Base-by-base conservation (phyloP, 495 filamentous ascomycete species). In the Hypoxylon intermedium region DNA sequence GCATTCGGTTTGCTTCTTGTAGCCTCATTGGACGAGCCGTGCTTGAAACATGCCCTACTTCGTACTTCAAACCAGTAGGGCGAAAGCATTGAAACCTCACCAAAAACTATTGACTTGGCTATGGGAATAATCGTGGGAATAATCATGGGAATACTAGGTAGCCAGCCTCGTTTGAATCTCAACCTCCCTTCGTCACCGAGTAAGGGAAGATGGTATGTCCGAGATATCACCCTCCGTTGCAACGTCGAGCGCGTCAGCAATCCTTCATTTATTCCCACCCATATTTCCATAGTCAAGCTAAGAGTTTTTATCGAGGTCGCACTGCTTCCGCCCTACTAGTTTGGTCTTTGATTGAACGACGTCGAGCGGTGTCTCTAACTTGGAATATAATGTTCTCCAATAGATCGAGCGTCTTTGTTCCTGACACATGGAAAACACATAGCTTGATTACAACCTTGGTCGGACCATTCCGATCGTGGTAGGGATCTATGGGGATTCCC, bases 381-480 rank as follows among this genome's bases (percentile, higher is more conserved):
- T n/a, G n/a, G 34, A 37, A 15, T 37, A 13, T 37, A 15, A 15
- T n/a, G 11, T n/a, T 37, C 34, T 13, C 31, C 12, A 34, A 11
- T 34, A 11, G 12, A 37, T 5, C 11, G 11, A 3, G 34, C 11
- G 13, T 13, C 34, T 13, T 37, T 37, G 34, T 37, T 15, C 34
- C 34, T 37, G 34, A 15, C 34, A 15, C 34, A 15, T 15, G 3
- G n/a, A 37, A 37, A 37, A n/a, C n/a, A 37, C 11, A 37, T 15
- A 37, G 34, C 11, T 37, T 15, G 11, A 37, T 37, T 37, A 6
- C 34, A 37, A 37, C 34, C 34, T 15, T 15, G 34, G 34, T 15
- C 34, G 34, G 34, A 37, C 34, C 34, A n/a, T 37, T 37, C 34
- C 34, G 34, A n/a, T 37, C 34, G 3, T 37, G n/a, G 34, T 37